phyloP scores from a whole-genome alignment of 1,284 basidiomycete species.

The Schizophyllum amplum region DNA sequence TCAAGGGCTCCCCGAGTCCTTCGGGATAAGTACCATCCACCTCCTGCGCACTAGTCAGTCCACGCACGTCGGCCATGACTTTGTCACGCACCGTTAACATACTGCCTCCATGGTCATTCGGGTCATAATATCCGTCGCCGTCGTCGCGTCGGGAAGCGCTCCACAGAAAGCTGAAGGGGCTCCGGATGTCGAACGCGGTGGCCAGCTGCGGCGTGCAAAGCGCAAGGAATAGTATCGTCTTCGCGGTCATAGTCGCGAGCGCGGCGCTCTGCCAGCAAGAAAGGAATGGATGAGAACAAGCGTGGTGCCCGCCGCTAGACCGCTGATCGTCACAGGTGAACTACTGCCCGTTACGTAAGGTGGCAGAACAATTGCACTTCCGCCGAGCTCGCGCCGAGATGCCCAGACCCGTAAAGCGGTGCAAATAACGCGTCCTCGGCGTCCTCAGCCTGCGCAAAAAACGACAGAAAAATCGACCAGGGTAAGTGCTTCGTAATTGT shows the following conservation, averaged over 20 bases:
- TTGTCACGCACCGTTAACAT: conserved; percentile 31
- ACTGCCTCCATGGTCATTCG: conserved; percentile 28
- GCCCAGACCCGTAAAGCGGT: background rate
- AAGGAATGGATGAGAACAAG: background rate
- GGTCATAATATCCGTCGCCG: conserved; percentile 29
- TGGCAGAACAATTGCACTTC: background rate
- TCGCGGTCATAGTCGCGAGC: background rate
- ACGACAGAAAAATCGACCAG: no score
- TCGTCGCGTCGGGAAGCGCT: background rate
- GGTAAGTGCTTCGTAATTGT: no score
- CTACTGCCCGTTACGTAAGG: background rate
- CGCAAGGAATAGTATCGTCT: background rate
- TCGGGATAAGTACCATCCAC: conserved; percentile 57
- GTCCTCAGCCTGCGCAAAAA: no score
- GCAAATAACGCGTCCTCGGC: no score
- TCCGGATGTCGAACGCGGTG: background rate
- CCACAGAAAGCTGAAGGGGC: background rate
- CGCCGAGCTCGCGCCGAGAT: background rate
- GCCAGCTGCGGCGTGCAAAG: background rate
- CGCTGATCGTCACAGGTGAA: background rate
- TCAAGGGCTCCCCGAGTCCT: conserved; percentile 85
- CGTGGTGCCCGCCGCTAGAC: background rate
- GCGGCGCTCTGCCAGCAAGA: background rate
- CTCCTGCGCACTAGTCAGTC: conserved; percentile 19
- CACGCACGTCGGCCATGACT: background rate